A percentile compares a stretch with the other conserved stretches of the same genome.
These are phyloP conservation scores for Panus rudis DNA, from an alignment of 768 basidiomycete genomes.

Conservation along the genomic window DNA sequence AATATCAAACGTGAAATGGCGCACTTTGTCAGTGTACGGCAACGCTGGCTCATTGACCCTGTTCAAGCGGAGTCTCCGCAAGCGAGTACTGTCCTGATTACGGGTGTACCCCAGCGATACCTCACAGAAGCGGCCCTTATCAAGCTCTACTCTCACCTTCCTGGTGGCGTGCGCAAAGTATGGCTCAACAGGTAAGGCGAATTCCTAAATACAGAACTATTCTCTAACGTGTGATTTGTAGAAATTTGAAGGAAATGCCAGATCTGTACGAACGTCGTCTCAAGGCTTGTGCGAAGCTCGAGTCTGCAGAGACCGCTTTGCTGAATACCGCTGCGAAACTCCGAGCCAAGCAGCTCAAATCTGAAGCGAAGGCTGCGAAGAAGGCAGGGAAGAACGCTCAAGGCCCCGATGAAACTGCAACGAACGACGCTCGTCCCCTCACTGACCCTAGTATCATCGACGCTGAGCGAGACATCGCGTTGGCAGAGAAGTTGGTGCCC, in stretches of 20 bases:
- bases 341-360: slow-evolving; percentile 48
- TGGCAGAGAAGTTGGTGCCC: slow-evolving; percentile 51
- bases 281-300: slow-evolving; percentile 70
- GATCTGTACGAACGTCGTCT: slow-evolving; percentile 72
- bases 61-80: slow-evolving; percentile 72
- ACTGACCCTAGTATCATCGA: slow-evolving; percentile 22
- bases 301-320: slow-evolving; percentile 76
- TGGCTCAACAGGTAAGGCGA: slow-evolving; percentile 80
- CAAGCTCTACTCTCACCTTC: slow-evolving; percentile 71
- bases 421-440: slow-evolving; percentile 19
- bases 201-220: background rate
- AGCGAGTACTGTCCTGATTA: slow-evolving; percentile 86
- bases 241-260: slow-evolving; percentile 83
- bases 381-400: slow-evolving; percentile 8
- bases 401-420: slow-evolving; percentile 8
- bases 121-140: slow-evolving; percentile 63
- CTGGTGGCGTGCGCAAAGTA: slow-evolving; percentile 84
- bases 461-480: slow-evolving; percentile 20
- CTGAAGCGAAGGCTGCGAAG: slow-evolving; percentile 30
- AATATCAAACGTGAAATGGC: slow-evolving; percentile 76
- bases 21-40: slow-evolving; percentile 74
- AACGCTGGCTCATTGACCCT: slow-evolving; percentile 72
- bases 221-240: slow-evolving; percentile 20
- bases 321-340: slow-evolving; percentile 71
- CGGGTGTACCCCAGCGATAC: slow-evolving; percentile 77